A percentile compares a stretch with the other conserved stretches of the same genome.
These are phyloP conservation scores for Corchorus capsularis DNA, from an alignment of 345 rosid genomes.

Conservation along the genomic window DNA sequence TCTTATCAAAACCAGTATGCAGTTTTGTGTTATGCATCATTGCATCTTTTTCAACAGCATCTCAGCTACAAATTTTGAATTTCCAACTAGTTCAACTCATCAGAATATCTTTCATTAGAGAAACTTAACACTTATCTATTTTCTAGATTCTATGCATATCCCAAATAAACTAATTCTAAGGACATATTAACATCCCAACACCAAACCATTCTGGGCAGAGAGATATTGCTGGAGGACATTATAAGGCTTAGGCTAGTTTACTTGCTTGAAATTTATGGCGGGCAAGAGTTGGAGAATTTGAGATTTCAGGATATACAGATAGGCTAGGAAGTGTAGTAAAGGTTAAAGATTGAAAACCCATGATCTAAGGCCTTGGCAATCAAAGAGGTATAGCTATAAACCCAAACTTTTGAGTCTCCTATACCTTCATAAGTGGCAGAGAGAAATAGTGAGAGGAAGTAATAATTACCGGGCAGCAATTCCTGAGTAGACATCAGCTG, in stretches of 20 bases:
- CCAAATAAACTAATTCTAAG: background rate
- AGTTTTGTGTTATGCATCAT: background rate
- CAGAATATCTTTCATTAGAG: no score
- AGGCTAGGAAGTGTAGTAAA: no score
- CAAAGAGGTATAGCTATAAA: background rate
- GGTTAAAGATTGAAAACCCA: background rate
- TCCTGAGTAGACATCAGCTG: slow-evolving; percentile 93
- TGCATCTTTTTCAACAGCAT: background rate
- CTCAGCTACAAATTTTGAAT: background rate
- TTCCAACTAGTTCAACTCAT: background rate
- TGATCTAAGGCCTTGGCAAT: background rate
- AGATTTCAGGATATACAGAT: background rate
- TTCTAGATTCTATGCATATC: no score
- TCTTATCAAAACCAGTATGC: background rate
- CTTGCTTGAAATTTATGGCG: background rate
- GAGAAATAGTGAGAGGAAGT: slow-evolving; percentile 21
- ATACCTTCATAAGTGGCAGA: background rate
- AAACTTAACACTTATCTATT: no score
- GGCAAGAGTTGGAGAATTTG: background rate
- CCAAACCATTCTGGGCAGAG: background rate
- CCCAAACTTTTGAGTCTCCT: background rate
- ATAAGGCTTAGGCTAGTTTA: background rate
- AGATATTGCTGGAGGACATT: background rate
- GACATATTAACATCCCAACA: background rate
- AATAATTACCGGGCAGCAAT: slow-evolving; percentile 74